These are phyloP conservation scores for Plasmopara muralis DNA, from an alignment of 352 stramenopile species.

Conservation along the genomic window DNA sequence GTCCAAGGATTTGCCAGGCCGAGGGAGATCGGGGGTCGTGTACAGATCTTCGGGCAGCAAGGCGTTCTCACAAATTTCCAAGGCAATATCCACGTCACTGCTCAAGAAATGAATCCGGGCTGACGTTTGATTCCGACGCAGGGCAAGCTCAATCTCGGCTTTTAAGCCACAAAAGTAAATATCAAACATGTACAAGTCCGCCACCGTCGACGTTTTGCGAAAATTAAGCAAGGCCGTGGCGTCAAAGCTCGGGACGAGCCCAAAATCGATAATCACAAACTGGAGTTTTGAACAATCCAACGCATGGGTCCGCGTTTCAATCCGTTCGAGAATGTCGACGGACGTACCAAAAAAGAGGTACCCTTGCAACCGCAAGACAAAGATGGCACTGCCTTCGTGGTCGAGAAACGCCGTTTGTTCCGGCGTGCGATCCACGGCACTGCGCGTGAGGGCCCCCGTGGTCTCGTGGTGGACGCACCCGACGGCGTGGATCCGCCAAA, in stretches of 20 bases:
- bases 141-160: conserved; percentile 33
- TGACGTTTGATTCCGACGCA: conserved; percentile 44
- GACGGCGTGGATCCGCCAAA: conserved; percentile 72
- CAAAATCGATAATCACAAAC: conserved; percentile 75
- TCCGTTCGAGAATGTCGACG: conserved; percentile 68
- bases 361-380: conserved; percentile 66
- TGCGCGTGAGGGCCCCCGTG: conserved; percentile 52
- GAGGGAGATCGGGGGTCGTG: conserved; percentile 21
- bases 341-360: conserved; percentile 82
- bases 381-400: conserved; percentile 47
- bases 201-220: conserved; percentile 51
- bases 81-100: conserved; percentile 44
- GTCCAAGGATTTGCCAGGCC: conserved; percentile 20
- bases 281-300: conserved; percentile 51
- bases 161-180: conserved; percentile 77
- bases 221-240: conserved; percentile 73
- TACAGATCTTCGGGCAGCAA: conserved; percentile 43
- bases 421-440: conserved; percentile 56
- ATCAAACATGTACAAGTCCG: conserved; percentile 61
- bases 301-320: conserved; percentile 59
- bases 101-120: conserved; percentile 41
- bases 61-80: conserved; percentile 63
- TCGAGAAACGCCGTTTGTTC: conserved; percentile 57
- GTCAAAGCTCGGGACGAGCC: conserved; percentile 70
- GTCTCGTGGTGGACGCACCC: conserved; percentile 75